phyloP scores from a whole-genome alignment of 1,284 basidiomycete genomes.

The Ganoderma sinense region DNA sequence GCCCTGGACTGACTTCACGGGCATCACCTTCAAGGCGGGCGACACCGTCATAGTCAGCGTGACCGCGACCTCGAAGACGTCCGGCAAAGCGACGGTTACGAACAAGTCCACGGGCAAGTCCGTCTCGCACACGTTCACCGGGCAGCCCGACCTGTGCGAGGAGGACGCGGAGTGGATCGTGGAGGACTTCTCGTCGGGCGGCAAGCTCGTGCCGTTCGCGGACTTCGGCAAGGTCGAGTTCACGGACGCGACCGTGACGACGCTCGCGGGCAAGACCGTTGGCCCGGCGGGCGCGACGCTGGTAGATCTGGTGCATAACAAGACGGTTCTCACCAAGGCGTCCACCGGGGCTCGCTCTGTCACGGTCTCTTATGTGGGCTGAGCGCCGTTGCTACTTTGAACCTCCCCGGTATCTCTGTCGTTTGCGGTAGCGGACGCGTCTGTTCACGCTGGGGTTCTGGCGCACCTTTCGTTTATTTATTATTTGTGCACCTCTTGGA shows the following conservation, averaged over 20 bases:
- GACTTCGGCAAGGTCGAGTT: conserved; percentile 45
- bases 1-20: conserved; percentile 42
- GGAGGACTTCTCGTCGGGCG: conserved; percentile 43
- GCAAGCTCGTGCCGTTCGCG: conserved; percentile 42
- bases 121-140: conserved; percentile 39
- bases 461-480: too few relatives aligned
- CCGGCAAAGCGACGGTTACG: conserved; percentile 40
- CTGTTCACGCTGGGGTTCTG: too few relatives aligned
- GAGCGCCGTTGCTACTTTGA: too few relatives aligned
- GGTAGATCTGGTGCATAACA: conserved; percentile 43
- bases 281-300: conserved; percentile 36
- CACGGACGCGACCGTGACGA: conserved; percentile 21
- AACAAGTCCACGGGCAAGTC: conserved; percentile 40
- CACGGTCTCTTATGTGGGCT: neutral
- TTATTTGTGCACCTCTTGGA: too few relatives aligned
- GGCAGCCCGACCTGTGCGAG: conserved; percentile 42
- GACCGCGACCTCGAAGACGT: conserved; percentile 36
- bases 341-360: neutral
- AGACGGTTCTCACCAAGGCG: conserved; percentile 32
- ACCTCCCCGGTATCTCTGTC: too few relatives aligned
- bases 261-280: conserved; percentile 12
- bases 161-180: conserved; percentile 37
- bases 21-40: conserved; percentile 40
- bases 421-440: too few relatives aligned
- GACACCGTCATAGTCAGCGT: conserved; percentile 37